phyloP scores from a whole-genome alignment of 331 rosid genomes.

The Erythrophleum ivorense region DNA sequence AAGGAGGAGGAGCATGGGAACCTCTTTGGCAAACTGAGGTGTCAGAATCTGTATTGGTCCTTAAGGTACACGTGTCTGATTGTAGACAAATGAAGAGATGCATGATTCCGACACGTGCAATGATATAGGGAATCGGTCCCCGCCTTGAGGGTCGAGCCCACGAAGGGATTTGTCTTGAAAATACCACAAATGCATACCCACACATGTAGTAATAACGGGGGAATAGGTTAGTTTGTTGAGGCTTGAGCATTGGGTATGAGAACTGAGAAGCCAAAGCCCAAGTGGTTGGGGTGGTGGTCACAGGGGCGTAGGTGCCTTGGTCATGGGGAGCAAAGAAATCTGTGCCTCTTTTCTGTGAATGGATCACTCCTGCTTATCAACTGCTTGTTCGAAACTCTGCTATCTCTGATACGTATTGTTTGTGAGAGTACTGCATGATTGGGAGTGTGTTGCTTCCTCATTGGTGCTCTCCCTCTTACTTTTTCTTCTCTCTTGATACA shows the following conservation, averaged over 20 bases:
- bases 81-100: neutral
- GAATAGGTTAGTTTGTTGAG: too few relatives aligned
- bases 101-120: neutral
- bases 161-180: neutral
- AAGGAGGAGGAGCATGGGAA: too few relatives aligned
- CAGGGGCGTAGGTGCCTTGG: neutral
- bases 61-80: slow-evolving; percentile 33
- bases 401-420: neutral
- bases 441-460: neutral
- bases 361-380: too few relatives aligned
- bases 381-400: neutral
- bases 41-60: slow-evolving; percentile 29
- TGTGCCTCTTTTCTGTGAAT: neutral
- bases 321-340: neutral
- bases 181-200: neutral
- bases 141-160: slow-evolving; percentile 50
- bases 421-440: neutral
- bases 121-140: slow-evolving; percentile 39
- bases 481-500: neutral
- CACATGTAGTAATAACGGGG: neutral
- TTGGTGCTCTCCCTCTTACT: neutral
- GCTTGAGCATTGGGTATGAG: too few relatives aligned
- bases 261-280: neutral
- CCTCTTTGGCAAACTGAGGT: neutral
- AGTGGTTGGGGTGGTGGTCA: neutral